Evolutionary conservation across 805 yeast genomes (phyloP).

Genomic region (Kregervanrija pseudodelftensis): DNA sequence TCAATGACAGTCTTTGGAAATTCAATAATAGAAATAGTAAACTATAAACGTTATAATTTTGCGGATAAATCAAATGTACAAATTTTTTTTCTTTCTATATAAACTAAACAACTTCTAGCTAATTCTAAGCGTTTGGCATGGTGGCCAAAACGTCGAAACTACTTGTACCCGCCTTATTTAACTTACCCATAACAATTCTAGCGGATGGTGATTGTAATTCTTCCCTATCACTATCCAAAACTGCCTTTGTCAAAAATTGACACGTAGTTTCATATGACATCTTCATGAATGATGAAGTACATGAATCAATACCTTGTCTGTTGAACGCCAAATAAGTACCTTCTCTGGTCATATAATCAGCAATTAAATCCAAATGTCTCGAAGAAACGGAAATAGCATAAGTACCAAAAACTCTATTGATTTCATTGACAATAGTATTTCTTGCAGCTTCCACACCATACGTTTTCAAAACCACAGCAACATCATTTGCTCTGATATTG

Average conservation of each 20-base stretch:
- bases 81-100: no score
- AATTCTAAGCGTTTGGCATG: constrained; percentile 28
- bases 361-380: constrained; percentile 94
- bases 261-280: constrained; percentile 99
- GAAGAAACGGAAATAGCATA: constrained; percentile 90
- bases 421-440: constrained; percentile 92
- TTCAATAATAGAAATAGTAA: no score
- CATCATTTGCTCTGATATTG: constrained; percentile 85
- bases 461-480: constrained; percentile 79
- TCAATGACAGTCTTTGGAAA: no score
- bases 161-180: constrained; percentile 92
- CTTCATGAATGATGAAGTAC: constrained; percentile 94
- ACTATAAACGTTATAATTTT: no score
- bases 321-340: constrained; percentile 95
- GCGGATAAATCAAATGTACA: no score
- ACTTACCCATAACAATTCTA: constrained; percentile 84
- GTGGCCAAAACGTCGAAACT: constrained; percentile 72
- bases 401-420: constrained; percentile 90
- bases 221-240: constrained; percentile 85
- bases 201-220: constrained; percentile 89
- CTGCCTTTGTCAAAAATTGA: constrained; percentile 94
- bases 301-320: constrained; percentile 95
- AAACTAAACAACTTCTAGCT: no score
- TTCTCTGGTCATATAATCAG: constrained; percentile 99
- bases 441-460: constrained; percentile 99